Evolutionary conservation across 768 basidiomycete genomes (phyloP).

Genomic region (Tulasnella sp.): DNA sequence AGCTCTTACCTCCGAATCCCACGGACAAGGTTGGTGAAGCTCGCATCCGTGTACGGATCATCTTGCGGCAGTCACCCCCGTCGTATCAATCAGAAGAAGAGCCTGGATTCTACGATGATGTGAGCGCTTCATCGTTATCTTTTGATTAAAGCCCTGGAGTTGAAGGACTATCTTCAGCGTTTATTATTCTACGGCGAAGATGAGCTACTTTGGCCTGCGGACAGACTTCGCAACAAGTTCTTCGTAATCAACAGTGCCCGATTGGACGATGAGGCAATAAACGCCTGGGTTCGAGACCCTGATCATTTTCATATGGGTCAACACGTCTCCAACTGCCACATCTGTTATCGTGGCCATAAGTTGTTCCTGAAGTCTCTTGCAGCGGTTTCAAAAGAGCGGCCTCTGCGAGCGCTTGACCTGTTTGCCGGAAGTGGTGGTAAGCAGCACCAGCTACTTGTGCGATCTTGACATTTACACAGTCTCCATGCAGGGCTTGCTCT

Average conservation of each 20-base stretch:
- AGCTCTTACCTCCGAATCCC: constrained; percentile 23
- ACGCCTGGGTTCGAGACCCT: background rate
- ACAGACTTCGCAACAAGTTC: background rate
- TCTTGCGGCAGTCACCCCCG: background rate
- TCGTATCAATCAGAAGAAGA: background rate
- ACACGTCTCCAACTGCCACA: background rate
- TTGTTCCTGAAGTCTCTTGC: background rate
- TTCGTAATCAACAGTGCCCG: background rate
- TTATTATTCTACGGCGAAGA: no score
- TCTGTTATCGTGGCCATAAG: background rate
- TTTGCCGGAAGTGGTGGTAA: constrained; percentile 17
- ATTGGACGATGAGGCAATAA: background rate
- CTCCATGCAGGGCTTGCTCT: background rate
- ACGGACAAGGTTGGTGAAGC: background rate
- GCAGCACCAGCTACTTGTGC: background rate
- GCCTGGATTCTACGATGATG: constrained; percentile 2
- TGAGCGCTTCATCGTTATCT: background rate
- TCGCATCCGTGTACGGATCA: background rate
- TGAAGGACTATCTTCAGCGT: background rate
- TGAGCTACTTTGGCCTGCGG: background rate
- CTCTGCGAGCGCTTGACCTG: constrained; percentile 14
- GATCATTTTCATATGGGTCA: background rate
- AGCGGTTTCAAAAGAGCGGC: background rate
- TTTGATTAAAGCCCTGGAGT: background rate
- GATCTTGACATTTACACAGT: background rate